Evolutionary conservation across 2,329 filamentous ascomycete species (phyloP), one percentile per base, ranked within the genome.

Genomic region (Alternaria angustiovoidea): DNA sequence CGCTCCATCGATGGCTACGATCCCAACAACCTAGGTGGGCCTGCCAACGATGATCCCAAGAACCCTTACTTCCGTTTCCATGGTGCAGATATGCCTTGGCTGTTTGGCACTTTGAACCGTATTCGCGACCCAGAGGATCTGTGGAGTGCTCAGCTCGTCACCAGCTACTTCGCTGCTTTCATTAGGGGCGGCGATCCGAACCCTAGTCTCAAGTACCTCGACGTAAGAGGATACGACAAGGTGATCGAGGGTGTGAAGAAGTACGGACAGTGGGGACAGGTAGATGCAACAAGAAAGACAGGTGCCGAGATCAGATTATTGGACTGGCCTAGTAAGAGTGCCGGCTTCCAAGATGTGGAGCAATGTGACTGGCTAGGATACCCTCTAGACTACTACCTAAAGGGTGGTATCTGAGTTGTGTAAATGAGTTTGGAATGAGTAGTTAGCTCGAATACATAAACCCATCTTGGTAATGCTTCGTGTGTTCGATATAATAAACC

Each of bases 51-150:
- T 5, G 79, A 87, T 62, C 84, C 84, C 0, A 78, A 81, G 44
- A 75, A 81, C 26, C 83, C 81, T 49, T 86, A 88, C 72, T 84
- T 86, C 70, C 82, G 83, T 28, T 85, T 87, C 61, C 86, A 88
- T 67, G 87, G 85, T 16, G 82, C 85, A 0, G 86, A 88, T 39
- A 64, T 72, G 60, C 68, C 71, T 67, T 86, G 83, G 75, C 76
- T 86, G 0, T 87, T 87, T 68, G 85, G 85, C 3, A 87, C 83
- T 58, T 57, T 86, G 28, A 67, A 80, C 7, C 79, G 81, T 0
- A 74, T 84, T 56, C 79, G 86, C 8, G 85, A 88, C 57, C 78
- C 75, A 0, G 70, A 84, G 22, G 86, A 88, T 66, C 69, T 83
- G 9, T 81, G 79, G 56, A 79, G 78, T 0, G 74, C 78, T 11